A percentile compares a stretch with the other conserved stretches of the same genome.
Evolutionary conservation across 768 basidiomycete species (phyloP).

Genomic region (Chalciporus chontae): DNA sequence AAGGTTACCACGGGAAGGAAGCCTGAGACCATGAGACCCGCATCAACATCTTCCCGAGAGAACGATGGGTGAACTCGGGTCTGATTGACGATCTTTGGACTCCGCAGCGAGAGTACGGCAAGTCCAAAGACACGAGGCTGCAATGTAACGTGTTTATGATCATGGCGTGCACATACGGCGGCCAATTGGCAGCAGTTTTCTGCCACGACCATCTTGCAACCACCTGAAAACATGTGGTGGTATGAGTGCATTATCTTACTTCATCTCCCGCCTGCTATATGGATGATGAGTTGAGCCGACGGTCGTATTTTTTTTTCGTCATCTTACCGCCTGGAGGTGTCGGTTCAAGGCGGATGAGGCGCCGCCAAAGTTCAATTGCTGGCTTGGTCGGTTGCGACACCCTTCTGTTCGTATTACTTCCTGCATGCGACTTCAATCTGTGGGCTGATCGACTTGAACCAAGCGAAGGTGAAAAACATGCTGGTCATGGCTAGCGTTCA

Average conservation of each 20-base stretch:
- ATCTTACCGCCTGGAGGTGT: too few relatives aligned
- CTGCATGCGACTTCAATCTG: too few relatives aligned
- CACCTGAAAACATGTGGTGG: too few relatives aligned
- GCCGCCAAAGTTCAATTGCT: too few relatives aligned
- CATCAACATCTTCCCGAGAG: background rate
- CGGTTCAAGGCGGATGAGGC: too few relatives aligned
- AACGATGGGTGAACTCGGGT: background rate
- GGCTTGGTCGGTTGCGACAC: too few relatives aligned
- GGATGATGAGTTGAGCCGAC: background rate
- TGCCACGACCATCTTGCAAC: slow-evolving; percentile 2
- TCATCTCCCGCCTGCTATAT: background rate
- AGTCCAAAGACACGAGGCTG: slow-evolving; percentile 22
- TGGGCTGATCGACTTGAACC: too few relatives aligned
- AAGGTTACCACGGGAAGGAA: background rate
- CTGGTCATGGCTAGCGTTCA: too few relatives aligned
- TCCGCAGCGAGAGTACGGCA: slow-evolving; percentile 21
- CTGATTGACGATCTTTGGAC: slow-evolving; percentile 14
- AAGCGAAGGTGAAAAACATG: too few relatives aligned
- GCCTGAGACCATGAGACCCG: slow-evolving; percentile 11
- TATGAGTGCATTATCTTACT: slow-evolving; percentile 14
- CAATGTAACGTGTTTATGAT: slow-evolving; percentile 16
- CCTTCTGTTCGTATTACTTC: too few relatives aligned
- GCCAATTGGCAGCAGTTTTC: slow-evolving; percentile 4
- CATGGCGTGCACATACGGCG: slow-evolving; percentile 8
- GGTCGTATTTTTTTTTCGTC: too few relatives aligned